Evolutionary conservation across 176 grass and related monocot genomes (phyloP).

Genomic region (Juncus inflexus): DNA sequence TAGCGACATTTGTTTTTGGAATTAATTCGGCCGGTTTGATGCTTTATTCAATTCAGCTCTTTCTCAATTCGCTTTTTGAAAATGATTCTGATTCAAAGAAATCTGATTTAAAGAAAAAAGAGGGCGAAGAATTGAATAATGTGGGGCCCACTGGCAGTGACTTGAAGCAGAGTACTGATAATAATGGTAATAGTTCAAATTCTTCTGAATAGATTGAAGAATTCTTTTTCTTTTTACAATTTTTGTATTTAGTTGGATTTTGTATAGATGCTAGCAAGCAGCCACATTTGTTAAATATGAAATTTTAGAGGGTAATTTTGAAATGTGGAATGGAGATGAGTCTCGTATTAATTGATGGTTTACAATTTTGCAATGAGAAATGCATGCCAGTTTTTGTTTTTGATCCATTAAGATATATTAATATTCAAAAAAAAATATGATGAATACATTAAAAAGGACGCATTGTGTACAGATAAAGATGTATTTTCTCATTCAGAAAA

Average conservation of each 20-base stretch:
- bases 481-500: too few relatives aligned
- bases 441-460: too few relatives aligned
- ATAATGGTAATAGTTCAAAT: conserved; percentile 40
- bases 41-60: conserved; percentile 71
- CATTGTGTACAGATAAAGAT: too few relatives aligned
- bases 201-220: conserved; percentile 37
- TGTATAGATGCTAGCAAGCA: conserved; percentile 13
- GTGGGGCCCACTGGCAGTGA: conserved; percentile 38
- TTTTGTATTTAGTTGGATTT: conserved; percentile 11
- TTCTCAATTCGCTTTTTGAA: conserved; percentile 49
- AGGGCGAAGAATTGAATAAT: conserved; percentile 38
- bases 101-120: conserved; percentile 29
- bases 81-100: conserved; percentile 33
- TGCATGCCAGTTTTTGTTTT: conserved; percentile 4
- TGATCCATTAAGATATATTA: too few relatives aligned
- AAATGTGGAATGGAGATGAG: neutral
- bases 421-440: too few relatives aligned
- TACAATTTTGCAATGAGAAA: neutral
- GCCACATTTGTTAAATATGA: neutral
- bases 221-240: neutral
- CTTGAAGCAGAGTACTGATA: conserved; percentile 45
- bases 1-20: conserved; percentile 93
- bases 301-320: conserved; percentile 5
- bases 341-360: too few relatives aligned
- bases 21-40: conserved; percentile 68